These are phyloP conservation scores for Allium fistulosum DNA, from an alignment of 106 monocot species.

Conservation along the genomic window DNA sequence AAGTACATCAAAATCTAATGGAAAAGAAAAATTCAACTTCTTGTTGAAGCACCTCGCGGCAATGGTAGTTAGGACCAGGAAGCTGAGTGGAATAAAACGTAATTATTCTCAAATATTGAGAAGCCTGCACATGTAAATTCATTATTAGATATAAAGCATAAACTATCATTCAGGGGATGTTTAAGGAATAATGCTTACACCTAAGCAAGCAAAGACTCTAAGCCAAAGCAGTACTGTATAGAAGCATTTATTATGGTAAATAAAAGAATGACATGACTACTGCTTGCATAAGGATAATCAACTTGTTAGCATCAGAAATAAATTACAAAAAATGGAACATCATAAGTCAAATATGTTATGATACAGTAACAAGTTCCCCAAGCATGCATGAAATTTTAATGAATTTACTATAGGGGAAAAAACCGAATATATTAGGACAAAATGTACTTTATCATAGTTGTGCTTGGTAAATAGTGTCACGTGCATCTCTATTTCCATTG, in stretches of 20 bases:
- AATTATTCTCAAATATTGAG: constrained; percentile 67
- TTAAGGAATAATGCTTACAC: too few species aligned
- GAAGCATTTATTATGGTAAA: too few species aligned
- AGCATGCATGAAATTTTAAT: too few species aligned
- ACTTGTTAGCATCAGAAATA: neutral
- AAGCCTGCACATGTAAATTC: constrained; percentile 33
- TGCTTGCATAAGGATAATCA: constrained; percentile 16
- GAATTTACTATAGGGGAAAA: neutral
- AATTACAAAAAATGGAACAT: constrained; percentile 1
- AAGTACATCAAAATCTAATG: neutral
- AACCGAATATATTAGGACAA: neutral
- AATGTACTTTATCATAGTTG: neutral
- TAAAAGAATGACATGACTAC: constrained; percentile 79
- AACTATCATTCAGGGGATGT: too few species aligned
- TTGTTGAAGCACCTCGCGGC: constrained; percentile 68
- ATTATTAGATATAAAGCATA: too few species aligned
- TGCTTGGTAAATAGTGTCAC: neutral
- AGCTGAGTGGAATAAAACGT: constrained; percentile 96
- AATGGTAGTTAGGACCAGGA: constrained; percentile 95
- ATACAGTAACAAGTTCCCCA: too few species aligned
- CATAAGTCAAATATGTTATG: neutral
- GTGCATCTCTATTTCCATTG: too few species aligned
- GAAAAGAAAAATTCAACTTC: too few species aligned
- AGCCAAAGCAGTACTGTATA: too few species aligned
- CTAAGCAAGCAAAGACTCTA: too few species aligned